Conservation (phyloP, 768 basidiomycete species). For the Nevesoporus exiguus region DNA sequence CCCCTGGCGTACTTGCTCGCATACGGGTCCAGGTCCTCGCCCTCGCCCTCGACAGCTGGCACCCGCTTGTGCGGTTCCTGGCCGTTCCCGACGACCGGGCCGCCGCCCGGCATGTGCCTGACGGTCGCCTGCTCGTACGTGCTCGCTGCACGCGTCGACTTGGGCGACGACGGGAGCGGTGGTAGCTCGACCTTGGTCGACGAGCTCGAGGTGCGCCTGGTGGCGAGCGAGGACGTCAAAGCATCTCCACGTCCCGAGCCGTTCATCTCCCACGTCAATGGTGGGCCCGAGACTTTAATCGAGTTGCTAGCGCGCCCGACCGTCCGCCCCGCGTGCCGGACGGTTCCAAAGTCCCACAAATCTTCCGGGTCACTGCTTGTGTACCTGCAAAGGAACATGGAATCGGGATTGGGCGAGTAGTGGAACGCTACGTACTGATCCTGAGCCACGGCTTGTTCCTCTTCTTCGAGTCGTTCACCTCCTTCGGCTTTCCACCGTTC, state of each 20-base stretch:
- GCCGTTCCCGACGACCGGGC: constrained; percentile 18
- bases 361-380: constrained; percentile 67
- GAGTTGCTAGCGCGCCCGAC: constrained; percentile 62
- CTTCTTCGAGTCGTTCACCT: constrained; percentile 70
- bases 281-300: constrained; percentile 59
- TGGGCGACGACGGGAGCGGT: constrained; percentile 45
- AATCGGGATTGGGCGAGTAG: neutral
- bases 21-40: too few relatives aligned
- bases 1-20: constrained; percentile 46
- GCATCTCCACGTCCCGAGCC: constrained; percentile 41
- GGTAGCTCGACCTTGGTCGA: constrained; percentile 61
- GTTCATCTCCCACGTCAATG: constrained; percentile 80
- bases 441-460: constrained; percentile 55
- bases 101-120: constrained; percentile 46
- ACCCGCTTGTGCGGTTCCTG: constrained; percentile 39
- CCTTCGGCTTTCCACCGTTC: constrained; percentile 93
- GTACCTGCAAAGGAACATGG: constrained; percentile 36
- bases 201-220: constrained; percentile 35
- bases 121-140: constrained; percentile 65
- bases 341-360: constrained; percentile 97
- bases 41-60: constrained; percentile 64
- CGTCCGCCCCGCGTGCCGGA: constrained; percentile 71
- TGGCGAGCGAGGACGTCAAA: constrained; percentile 36
- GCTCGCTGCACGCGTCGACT: constrained; percentile 34
- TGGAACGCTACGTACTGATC: constrained; percentile 54